Percentiles rank a stretch among this genome's conserved stretches.
phyloP scores from a whole-genome alignment of 2,329 filamentous ascomycete genomes.

The Hysterium pulicare region DNA sequence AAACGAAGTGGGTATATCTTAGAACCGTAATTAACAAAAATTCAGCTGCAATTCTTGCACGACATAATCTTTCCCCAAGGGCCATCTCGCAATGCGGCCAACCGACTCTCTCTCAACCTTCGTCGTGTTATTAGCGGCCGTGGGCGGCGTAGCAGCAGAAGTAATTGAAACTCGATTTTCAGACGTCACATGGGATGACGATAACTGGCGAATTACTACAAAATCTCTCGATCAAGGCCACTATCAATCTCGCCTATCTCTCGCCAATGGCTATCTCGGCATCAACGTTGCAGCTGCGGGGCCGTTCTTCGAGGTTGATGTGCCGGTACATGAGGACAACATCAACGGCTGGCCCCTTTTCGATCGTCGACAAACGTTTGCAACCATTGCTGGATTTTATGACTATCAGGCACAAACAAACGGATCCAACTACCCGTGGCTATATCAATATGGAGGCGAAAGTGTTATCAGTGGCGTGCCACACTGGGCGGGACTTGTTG shows the following conservation, averaged over 20 bases:
- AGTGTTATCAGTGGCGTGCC: constrained; percentile 69
- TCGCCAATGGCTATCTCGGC: constrained; percentile 60
- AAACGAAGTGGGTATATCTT: no score
- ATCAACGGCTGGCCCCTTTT: constrained; percentile 68
- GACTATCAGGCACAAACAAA: constrained; percentile 58
- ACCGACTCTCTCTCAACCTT: neutral
- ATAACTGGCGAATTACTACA: constrained; percentile 55
- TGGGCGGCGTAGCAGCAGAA: neutral
- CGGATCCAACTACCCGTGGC: constrained; percentile 64
- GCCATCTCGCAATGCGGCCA: neutral
- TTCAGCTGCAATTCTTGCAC: no score
- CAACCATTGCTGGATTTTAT: constrained; percentile 66
- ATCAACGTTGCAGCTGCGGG: constrained; percentile 62
- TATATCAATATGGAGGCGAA: constrained; percentile 67
- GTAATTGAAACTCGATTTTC: constrained; percentile 49
- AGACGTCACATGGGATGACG: constrained; percentile 57
- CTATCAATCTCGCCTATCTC: constrained; percentile 56
- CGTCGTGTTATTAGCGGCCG: neutral
- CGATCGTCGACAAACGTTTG: constrained; percentile 61
- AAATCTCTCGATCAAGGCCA: constrained; percentile 54
- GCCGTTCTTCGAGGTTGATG: constrained; percentile 59
- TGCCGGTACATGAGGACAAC: constrained; percentile 48
- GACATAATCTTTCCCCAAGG: no score
- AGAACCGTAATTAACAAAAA: no score
- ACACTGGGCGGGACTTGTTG: constrained; percentile 61